Evolutionary conservation across 352 stramenopile genomes (phyloP), one percentile per base, ranked within the genome.

Genomic region (Blastocystis sp.): DNA sequence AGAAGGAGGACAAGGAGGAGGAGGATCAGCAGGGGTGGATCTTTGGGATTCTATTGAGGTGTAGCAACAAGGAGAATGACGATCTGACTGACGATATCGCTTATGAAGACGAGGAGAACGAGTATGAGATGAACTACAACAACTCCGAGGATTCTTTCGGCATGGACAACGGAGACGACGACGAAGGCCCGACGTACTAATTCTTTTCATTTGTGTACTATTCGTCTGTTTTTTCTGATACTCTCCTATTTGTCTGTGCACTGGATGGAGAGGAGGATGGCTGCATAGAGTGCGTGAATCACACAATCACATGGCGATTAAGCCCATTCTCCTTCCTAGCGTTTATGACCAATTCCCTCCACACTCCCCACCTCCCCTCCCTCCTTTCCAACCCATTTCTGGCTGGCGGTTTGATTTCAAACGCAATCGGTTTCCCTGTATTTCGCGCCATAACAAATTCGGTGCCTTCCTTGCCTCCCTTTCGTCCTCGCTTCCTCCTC

Each of bases 71-170:
- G 38, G 71, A 69, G 28, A 40, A n/a, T 68, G 71, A 81, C 63
- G 60, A 81, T 74, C 24, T 81, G n/a, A 69, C 63, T 54, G 7
- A 69, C n/a, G 71, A 81, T 81, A 34, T 74, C 4, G 43, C 28
- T 19, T 81, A 81, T 74, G 71, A 81, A 38, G 71, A 81, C 63
- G 71, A 81, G 28, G 71, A 66, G 71, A 81, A 81, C 34, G 71
- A 81, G 21, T 69, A 81, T 74, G 71, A 81, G 24, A 76, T 76
- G 7, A 57, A 76, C 43, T 76, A 43, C 65, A n/a, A 43, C 10
- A 42, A 43, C 11, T 76, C 65, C 14, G 65, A 76, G 19, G 43
- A 76, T 57, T 76, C 65, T 14, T 76, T 76, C n/a, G 65, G 65
- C 0, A 76, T 76, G 65, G 24, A 52, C 52, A 38, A 52, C 38